A percentile compares a stretch with the other conserved stretches of the same genome.
Conservation (phyloP, 495 filamentous ascomycete species). For the Apiosordaria backusii region DNA sequence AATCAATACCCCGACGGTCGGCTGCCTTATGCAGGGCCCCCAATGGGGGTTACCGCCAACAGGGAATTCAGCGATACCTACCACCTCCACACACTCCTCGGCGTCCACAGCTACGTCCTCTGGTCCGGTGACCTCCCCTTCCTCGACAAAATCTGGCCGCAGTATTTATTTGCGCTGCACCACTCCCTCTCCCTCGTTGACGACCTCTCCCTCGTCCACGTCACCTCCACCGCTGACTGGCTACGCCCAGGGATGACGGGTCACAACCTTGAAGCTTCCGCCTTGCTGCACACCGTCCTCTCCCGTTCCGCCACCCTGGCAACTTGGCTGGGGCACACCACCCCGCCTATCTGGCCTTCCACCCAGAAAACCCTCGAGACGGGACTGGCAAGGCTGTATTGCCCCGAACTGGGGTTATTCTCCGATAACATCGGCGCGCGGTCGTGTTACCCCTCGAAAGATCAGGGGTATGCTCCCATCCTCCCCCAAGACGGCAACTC, state of each 20-base stretch:
- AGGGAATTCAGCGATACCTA: constrained; percentile 55
- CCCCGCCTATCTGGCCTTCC: constrained; percentile 16
- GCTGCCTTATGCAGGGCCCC: constrained; percentile 58
- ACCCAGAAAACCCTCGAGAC: constrained; percentile 18
- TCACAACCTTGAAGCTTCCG: constrained; percentile 48
- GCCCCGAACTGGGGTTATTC: constrained; percentile 29
- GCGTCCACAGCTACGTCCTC: constrained; percentile 58
- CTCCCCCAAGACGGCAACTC: constrained; percentile 50
- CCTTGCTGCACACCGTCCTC: constrained; percentile 36
- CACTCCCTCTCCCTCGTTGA: constrained; percentile 54
- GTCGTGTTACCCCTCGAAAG: constrained; percentile 12
- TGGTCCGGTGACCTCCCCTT: constrained; percentile 55
- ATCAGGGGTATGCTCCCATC: constrained; percentile 22
- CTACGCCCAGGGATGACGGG: constrained; percentile 47
- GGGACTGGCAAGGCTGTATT: constrained; percentile 32
- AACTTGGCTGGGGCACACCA: constrained; percentile 21
- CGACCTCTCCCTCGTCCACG: constrained; percentile 46
- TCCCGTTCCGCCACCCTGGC: constrained; percentile 34
- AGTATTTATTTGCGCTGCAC: constrained; percentile 48
- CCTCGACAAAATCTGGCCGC: constrained; percentile 46
- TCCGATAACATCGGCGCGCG: constrained; percentile 33
- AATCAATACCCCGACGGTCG: constrained; percentile 47
- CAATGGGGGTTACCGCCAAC: constrained; percentile 47
- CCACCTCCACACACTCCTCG: constrained; percentile 59
- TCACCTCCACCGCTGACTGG: constrained; percentile 56